Base-by-base conservation (phyloP, 805 yeast genomes). In the Yarrowia deformans region DNA sequence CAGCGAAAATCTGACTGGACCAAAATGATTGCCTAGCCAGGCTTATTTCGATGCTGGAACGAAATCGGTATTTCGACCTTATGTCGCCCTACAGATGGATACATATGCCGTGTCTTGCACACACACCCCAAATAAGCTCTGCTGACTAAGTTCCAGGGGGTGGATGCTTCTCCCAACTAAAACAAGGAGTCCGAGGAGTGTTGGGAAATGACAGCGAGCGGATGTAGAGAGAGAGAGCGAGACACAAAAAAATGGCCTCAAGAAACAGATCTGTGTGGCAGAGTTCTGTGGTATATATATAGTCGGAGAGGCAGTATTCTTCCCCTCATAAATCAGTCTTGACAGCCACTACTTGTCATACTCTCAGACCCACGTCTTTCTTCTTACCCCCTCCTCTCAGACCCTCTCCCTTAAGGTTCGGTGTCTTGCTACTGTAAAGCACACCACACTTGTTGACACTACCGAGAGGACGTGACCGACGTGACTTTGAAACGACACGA, bases 141-240 rank as follows among this genome's bases (percentile, higher is more conserved):
- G 56, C 56, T 50, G 56, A 50, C 56, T 50, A 50, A 50, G 29
- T 34, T 50, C 56, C 56, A 50, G 56, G 56, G 56, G 56, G 13
- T 32, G 14, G 29, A 13, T 5, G 8, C 39, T 18, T 35, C 58
- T 52, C 58, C 58, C 58, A 52, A 52, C 58, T 37, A 52, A 52
- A 52, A 52, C 42, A 52, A 52, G 58, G 58, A 52, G 58, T 37
- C 29, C 56, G 39, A 50, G 32, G 40, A 50, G 40, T 35, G 56
- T 50, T 34, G 39, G 40, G 39, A 50, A 49, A 49, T 23, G 50
- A 46, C 50, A 46, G 23, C 34, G 50, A 19, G 23, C 50, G 50
- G 50, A 46, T 46, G 13, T 34, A n/a, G 29, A 23, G 2, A 23
- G 29, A 23, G 50, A 46, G 49, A 4, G 23, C 43, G 18, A 42